Conservation (phyloP, 148 eudicot species). For the Camellia japonica region DNA sequence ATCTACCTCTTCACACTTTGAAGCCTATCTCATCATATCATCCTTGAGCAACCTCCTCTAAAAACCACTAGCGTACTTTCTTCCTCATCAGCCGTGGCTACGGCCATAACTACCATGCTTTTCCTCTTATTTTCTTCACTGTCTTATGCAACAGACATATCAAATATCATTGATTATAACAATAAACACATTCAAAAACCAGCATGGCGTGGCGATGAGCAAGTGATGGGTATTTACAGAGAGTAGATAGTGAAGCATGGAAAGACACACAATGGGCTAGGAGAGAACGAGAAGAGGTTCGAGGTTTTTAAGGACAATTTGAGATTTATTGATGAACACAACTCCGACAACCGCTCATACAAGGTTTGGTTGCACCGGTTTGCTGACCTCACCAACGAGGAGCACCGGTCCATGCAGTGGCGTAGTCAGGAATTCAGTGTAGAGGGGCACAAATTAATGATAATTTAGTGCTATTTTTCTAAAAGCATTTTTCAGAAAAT, state of each 20-base stretch:
- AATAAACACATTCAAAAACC: not conserved
- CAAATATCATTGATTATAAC: constrained; percentile 11
- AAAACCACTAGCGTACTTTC: not conserved
- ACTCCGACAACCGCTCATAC: constrained; percentile 44
- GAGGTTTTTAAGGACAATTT: constrained; percentile 71
- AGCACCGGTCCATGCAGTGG: constrained; percentile 58
- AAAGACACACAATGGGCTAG: constrained; percentile 60
- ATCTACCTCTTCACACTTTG: not conserved
- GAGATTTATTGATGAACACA: constrained; percentile 70
- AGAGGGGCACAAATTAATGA: too few relatives aligned
- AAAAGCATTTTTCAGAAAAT: too few relatives aligned
- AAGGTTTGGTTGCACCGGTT: constrained; percentile 73
- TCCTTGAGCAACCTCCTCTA: not conserved
- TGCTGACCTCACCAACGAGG: constrained; percentile 80
- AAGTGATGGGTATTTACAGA: constrained; percentile 51
- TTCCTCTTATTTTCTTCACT: constrained; percentile 25
- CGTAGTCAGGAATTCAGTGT: too few relatives aligned
- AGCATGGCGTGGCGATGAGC: constrained; percentile 39
- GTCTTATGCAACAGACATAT: constrained; percentile 13
- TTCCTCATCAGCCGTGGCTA: constrained; percentile 16
- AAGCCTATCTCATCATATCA: not conserved
- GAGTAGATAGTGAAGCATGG: constrained; percentile 66
- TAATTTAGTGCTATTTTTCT: too few relatives aligned
- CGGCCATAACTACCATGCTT: constrained; percentile 26
- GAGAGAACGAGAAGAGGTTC: constrained; percentile 48